Evolutionary conservation across 2,329 filamentous ascomycete genomes (phyloP).

Genomic region (Lithohypha guttulata): DNA sequence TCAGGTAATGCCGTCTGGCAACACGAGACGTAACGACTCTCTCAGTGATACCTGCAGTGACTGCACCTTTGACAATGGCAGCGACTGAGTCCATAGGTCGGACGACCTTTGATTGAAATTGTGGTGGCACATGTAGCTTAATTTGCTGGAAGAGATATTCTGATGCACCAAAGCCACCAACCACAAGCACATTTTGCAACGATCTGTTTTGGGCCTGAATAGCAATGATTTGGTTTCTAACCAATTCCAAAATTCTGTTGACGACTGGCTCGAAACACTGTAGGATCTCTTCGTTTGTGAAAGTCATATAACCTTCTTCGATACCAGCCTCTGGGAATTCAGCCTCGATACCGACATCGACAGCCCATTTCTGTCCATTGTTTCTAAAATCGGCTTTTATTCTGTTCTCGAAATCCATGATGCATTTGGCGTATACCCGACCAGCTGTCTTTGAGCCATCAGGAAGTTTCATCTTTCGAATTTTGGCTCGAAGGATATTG

Average conservation of each 20-base stretch:
- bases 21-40: constrained; percentile 94
- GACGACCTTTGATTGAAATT: constrained; percentile 97
- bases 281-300: constrained; percentile 97
- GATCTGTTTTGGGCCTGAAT: constrained; percentile 94
- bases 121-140: constrained; percentile 93
- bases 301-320: constrained; percentile 99
- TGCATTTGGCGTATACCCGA: constrained; percentile 96
- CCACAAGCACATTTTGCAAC: constrained; percentile 90
- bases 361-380: constrained; percentile 98
- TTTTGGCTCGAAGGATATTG: constrained; percentile 94
- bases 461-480: constrained; percentile 96
- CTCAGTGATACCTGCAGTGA: constrained; percentile 95
- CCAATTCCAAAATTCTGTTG: constrained; percentile 89
- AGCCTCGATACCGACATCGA: constrained; percentile 95
- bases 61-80: constrained; percentile 95
- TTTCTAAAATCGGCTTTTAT: constrained; percentile 99
- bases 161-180: constrained; percentile 94
- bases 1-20: constrained; percentile 93
- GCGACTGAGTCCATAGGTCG: constrained; percentile 98
- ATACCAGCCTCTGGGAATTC: constrained; percentile 97
- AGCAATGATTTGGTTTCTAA: constrained; percentile 96
- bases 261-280: constrained; percentile 98
- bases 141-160: constrained; percentile 99
- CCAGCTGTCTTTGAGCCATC: constrained; percentile 96
- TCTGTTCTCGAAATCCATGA: constrained; percentile 99